Evolutionary conservation across 2,329 filamentous ascomycete species (phyloP), one percentile per base, ranked within the genome.

Genomic region (Pseudopithomyces chartarum): DNA sequence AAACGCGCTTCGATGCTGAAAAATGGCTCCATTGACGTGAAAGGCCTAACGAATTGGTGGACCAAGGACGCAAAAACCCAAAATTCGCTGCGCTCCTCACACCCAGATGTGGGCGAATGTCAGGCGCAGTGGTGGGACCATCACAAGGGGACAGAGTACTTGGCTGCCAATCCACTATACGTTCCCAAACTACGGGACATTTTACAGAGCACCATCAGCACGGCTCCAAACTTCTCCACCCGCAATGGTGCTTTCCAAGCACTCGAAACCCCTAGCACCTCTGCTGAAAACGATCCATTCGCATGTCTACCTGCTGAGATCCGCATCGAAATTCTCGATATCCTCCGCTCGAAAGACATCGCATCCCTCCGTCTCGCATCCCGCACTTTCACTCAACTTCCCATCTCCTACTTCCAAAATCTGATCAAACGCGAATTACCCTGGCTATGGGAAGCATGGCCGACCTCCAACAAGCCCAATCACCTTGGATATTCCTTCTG

Each of bases 121-220:
- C 26, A 2, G 12, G 19, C 23, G 1, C 53, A 59, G 39, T 15
- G 56, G 12, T 57, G 65, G 52, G 13, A 22, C 45, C 67, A 63
- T 50, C 15, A 33, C 8, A 34, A 52, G 13, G 56, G 59, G 20
- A 46, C 47, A 6, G 62, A 55, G 34, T 69, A 61, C 36, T 55
- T 69, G 2, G 66, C 52, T 22, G 65, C 66, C 3, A 71, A 70
- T 42, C 62, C 67, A 11, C 33, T 70, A 6, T 62, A 60, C 22
- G 46, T 71, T 13, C 66, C 65, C 15, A 58, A 46, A 6, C 52
- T 70, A 12, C n/a, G 34, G 2, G 29, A 50, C 19, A 54, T 68
- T 6, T 46, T 68, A 15, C 26, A 56, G 8, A 23, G 26, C 11
- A 56, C 52, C 22, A 40, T 54, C 15, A 7, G 34, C 2, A 32